These are phyloP conservation scores for Polytrichum commune DNA, from an alignment of 225 moss, liverwort and hornwort genomes.

Conservation along the genomic window DNA sequence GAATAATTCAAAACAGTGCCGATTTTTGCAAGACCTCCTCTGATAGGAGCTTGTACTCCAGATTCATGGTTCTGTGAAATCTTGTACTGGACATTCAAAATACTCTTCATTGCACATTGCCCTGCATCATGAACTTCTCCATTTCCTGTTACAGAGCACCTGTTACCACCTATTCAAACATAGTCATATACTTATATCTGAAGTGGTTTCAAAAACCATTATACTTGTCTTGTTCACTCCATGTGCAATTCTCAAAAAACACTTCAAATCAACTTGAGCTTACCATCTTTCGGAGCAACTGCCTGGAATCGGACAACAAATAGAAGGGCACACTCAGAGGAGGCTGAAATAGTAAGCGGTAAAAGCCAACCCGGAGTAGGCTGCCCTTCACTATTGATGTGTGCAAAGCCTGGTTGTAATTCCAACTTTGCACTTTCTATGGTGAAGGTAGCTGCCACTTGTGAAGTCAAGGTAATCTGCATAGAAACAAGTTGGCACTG, in stretches of 20 bases:
- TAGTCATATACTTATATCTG: too few relatives aligned
- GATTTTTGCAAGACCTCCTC: slow-evolving; percentile 22
- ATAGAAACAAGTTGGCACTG: too few relatives aligned
- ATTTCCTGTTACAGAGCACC: slow-evolving; percentile 40
- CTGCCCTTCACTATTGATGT: slow-evolving; percentile 27
- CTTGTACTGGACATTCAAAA: slow-evolving; percentile 64
- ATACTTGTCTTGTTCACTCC: background rate
- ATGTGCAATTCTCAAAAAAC: background rate
- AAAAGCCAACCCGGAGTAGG: slow-evolving; percentile 42
- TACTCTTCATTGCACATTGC: slow-evolving; percentile 44
- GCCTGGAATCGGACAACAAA: slow-evolving; percentile 45
- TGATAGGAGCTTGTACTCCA: slow-evolving; percentile 74
- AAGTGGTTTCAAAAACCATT: background rate
- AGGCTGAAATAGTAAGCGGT: slow-evolving; percentile 49
- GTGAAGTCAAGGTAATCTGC: slow-evolving; percentile 58
- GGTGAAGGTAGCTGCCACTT: slow-evolving; percentile 45
- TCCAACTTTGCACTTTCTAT: slow-evolving; percentile 45
- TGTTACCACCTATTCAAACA: background rate
- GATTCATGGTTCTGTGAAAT: slow-evolving; percentile 77
- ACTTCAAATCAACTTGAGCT: background rate
- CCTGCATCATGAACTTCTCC: slow-evolving; percentile 17
- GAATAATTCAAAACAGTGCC: slow-evolving; percentile 30
- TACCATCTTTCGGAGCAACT: slow-evolving; percentile 27
- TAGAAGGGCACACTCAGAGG: slow-evolving; percentile 49
- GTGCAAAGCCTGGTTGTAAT: slow-evolving; percentile 55